Evolutionary conservation across 1,284 basidiomycete genomes (phyloP).

Genomic region (Sporisorium sorghi): DNA sequence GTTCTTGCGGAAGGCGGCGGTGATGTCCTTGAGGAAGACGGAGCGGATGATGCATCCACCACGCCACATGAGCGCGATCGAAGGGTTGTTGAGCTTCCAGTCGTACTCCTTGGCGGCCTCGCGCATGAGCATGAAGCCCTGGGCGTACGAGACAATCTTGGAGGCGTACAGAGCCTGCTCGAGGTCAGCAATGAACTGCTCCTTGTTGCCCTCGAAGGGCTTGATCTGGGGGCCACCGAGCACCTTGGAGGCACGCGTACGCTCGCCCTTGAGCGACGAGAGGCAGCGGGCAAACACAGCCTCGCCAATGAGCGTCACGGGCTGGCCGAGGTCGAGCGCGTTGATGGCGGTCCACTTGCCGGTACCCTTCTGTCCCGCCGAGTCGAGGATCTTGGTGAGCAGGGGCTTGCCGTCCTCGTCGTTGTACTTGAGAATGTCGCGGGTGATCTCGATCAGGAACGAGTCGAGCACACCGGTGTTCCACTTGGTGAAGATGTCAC

Average conservation of each 20-base stretch:
- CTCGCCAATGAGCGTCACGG: constrained; percentile 98
- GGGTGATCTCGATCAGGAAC: constrained; percentile 92
- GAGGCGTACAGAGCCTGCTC: constrained; percentile 99
- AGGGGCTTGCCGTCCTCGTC: constrained; percentile 93
- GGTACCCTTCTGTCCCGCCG: constrained; percentile 97
- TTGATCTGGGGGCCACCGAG: constrained; percentile 90
- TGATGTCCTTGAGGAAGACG: constrained; percentile 71
- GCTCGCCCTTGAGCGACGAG: constrained; percentile 97
- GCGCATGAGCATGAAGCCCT: constrained; percentile 99
- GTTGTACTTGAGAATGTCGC: constrained; percentile 73
- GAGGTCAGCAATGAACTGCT: constrained; percentile 98
- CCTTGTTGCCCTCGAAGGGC: constrained; percentile 95
- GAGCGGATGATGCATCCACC: constrained; percentile 95
- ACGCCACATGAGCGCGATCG: constrained; percentile 99
- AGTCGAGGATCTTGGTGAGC: constrained; percentile 85
- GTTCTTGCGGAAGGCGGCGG: constrained; percentile 90
- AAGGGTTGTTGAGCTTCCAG: constrained; percentile 80
- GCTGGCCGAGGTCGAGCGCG: constrained; percentile 88
- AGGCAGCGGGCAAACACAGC: constrained; percentile 99
- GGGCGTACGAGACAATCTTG: constrained; percentile 88
- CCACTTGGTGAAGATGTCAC: constrained; percentile 75
- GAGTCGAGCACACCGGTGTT: constrained; percentile 99
- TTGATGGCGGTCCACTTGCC: constrained; percentile 99
- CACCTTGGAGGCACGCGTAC: constrained; percentile 88
- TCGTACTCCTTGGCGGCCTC: constrained; percentile 94